These are phyloP conservation scores for Cercospora nicotianae DNA, from an alignment of 2,329 filamentous ascomycete genomes.

Conservation along the genomic window DNA sequence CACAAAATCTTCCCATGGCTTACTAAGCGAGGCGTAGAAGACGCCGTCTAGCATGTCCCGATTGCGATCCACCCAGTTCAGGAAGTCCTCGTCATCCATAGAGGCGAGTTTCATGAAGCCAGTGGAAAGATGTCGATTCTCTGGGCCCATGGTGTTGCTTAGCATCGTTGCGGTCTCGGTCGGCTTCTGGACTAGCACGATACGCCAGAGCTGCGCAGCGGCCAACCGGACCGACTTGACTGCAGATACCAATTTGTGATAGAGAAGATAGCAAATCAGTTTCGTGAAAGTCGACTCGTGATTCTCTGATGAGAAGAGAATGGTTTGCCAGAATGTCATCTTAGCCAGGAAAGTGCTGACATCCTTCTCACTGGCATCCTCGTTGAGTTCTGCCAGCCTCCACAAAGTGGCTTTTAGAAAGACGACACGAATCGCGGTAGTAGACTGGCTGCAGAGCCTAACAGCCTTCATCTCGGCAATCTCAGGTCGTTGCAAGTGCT, in stretches of 20 bases:
- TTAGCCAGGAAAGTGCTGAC: slow-evolving; percentile 75
- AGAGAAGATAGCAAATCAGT: slow-evolving; percentile 89
- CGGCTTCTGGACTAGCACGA: slow-evolving; percentile 90
- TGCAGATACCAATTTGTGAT: slow-evolving; percentile 77
- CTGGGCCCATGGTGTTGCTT: slow-evolving; percentile 66
- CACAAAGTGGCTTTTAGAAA: slow-evolving; percentile 79
- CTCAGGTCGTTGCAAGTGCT: slow-evolving; percentile 85
- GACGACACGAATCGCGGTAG: slow-evolving; percentile 71
- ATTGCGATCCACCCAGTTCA: slow-evolving; percentile 84
- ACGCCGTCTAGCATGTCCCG: slow-evolving; percentile 74
- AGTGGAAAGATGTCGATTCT: slow-evolving; percentile 69
- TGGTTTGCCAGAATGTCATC: slow-evolving; percentile 92
- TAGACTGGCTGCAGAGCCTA: slow-evolving; percentile 82
- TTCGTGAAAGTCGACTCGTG: slow-evolving; percentile 79
- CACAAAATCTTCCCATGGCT: slow-evolving; percentile 86
- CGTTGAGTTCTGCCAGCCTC: slow-evolving; percentile 79
- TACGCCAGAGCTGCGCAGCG: slow-evolving; percentile 83
- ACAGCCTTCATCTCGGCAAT: slow-evolving; percentile 80
- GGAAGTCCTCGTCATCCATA: slow-evolving; percentile 83
- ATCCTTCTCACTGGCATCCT: slow-evolving; percentile 61
- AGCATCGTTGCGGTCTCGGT: slow-evolving; percentile 75
- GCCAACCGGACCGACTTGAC: slow-evolving; percentile 67
- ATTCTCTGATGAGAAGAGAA: slow-evolving; percentile 76
- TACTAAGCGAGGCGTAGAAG: slow-evolving; percentile 79
- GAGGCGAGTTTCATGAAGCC: slow-evolving; percentile 84